These are phyloP conservation scores for Microdochium paspali DNA, from an alignment of 2,329 filamentous ascomycete genomes.

Conservation along the genomic window DNA sequence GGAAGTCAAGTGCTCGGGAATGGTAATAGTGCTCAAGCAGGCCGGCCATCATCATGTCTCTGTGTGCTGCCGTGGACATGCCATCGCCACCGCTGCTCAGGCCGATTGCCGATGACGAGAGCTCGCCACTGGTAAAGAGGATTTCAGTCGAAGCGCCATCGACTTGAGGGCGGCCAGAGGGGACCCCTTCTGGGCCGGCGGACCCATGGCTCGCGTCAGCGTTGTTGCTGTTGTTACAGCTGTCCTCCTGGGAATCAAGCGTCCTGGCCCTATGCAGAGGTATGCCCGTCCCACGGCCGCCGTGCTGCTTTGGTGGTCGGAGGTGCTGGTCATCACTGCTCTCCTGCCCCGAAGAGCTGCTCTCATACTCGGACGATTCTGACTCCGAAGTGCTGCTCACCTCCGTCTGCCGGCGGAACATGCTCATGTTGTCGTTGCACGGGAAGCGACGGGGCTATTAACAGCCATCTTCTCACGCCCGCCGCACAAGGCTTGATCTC, in stretches of 20 bases:
- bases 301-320: neutral
- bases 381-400: neutral
- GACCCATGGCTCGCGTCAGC: too few species aligned
- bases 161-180: too few species aligned
- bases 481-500: too few species aligned
- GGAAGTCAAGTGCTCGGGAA: conserved; percentile 16
- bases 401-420: neutral
- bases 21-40: conserved; percentile 20
- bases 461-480: too few species aligned
- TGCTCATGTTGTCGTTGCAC: neutral
- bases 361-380: neutral
- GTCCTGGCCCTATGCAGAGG: neutral
- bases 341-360: neutral
- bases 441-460: too few species aligned
- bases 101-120: neutral
- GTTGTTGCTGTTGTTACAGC: neutral
- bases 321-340: neutral
- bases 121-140: neutral
- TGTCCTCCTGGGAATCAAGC: neutral
- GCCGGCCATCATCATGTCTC: conserved; percentile 20
- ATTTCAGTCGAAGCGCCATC: neutral
- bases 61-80: conserved; percentile 14
- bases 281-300: neutral
- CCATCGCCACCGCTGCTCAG: conserved; percentile 1
- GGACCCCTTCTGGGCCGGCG: too few species aligned